Conservation (phyloP, 2,329 filamentous ascomycete species). For the Colletotrichum destructivum region DNA sequence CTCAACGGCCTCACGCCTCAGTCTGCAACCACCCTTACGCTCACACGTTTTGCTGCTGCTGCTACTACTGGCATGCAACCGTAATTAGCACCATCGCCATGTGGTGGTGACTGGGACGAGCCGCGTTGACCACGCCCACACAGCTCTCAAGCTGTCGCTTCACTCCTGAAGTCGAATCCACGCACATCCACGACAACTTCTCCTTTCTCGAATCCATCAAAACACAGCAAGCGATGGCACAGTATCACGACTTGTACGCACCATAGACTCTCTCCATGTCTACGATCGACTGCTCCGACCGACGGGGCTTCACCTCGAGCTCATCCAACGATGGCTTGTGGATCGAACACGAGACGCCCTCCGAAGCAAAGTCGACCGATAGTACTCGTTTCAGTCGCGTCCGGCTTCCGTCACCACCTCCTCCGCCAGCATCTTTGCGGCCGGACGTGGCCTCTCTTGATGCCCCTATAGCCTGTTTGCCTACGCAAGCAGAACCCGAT, state of each 20-base stretch:
- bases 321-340: conserved; percentile 2
- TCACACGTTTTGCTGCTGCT: conserved; percentile 4
- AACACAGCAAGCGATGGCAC: conserved; percentile 30
- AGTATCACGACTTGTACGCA: conserved; percentile 32
- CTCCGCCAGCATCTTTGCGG: conserved; percentile 5
- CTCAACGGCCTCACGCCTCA: conserved; percentile 14
- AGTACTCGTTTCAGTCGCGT: not conserved
- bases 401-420: not conserved
- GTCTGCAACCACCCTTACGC: conserved; percentile 1
- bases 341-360: conserved; percentile 17
- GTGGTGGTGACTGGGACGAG: conserved; percentile 13
- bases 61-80: conserved; percentile 14
- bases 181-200: not conserved
- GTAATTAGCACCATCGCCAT: conserved; percentile 13
- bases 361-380: conserved; percentile 20
- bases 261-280: conserved; percentile 35
- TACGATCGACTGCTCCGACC: conserved; percentile 13
- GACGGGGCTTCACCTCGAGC: conserved; percentile 15
- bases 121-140: conserved; percentile 15
- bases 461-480: not conserved
- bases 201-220: not conserved
- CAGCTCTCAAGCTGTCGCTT: conserved; percentile 1
- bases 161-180: not conserved
- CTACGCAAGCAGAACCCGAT: not conserved
- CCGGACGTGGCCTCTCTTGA: conserved; percentile 2